Evolutionary conservation across 2,329 filamentous ascomycete genomes (phyloP).

Genomic region (Aureobasidium leucospermi): DNA sequence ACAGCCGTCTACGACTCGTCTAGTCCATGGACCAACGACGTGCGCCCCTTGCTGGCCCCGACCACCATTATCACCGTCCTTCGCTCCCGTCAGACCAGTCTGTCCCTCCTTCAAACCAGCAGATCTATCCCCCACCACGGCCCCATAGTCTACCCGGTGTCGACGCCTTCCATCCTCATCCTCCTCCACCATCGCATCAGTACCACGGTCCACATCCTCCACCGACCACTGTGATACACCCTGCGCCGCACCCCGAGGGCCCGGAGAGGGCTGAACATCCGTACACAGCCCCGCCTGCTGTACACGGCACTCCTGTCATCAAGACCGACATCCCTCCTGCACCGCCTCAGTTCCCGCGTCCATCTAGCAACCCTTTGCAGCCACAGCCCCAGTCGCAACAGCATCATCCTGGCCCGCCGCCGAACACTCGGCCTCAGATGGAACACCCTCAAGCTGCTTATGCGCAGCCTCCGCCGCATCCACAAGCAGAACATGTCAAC

Average conservation of each 20-base stretch:
- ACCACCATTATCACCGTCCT: slow-evolving; percentile 12
- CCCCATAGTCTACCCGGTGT: slow-evolving; percentile 7
- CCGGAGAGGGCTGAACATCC: slow-evolving; percentile 22
- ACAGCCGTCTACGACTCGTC: slow-evolving; percentile 2
- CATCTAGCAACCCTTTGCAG: slow-evolving; percentile 10
- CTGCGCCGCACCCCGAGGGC: slow-evolving; percentile 19
- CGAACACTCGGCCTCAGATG: slow-evolving; percentile 15
- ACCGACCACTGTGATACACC: slow-evolving; percentile 9
- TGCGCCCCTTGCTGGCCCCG: slow-evolving; percentile 11
- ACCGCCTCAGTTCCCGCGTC: slow-evolving; percentile 19
- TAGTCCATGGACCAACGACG: slow-evolving; percentile 7
- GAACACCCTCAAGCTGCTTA: slow-evolving; percentile 6
- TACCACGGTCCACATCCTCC: slow-evolving; percentile 17
- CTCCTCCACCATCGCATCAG: slow-evolving; percentile 16
- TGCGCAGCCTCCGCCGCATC: background rate
- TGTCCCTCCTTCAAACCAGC: slow-evolving; percentile 11
- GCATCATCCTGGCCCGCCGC: slow-evolving; percentile 4
- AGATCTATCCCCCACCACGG: slow-evolving; percentile 16
- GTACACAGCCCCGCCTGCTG: slow-evolving; percentile 26
- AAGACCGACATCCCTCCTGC: slow-evolving; percentile 18
- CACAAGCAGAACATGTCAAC: background rate
- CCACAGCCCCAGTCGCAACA: background rate
- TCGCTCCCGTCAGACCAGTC: slow-evolving; percentile 6
- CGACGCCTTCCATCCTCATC: slow-evolving; percentile 8
- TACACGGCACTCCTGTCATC: slow-evolving; percentile 30